phyloP scores from a whole-genome alignment of 2,329 filamentous ascomycete genomes.

The Diaporthe aspalathi region DNA sequence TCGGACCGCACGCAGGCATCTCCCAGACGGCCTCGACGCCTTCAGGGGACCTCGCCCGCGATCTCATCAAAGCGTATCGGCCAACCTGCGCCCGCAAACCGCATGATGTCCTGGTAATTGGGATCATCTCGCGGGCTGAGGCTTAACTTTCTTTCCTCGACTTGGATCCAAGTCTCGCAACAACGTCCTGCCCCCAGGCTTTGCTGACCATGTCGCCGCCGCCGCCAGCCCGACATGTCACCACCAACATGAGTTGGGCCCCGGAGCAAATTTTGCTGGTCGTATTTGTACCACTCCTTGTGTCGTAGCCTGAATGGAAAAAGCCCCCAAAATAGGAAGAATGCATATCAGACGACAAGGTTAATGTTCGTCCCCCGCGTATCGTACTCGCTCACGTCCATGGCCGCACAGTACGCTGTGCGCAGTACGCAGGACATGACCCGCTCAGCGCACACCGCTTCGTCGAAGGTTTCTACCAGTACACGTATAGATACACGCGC shows the following conservation, averaged over 20 bases:
- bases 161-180: constrained; percentile 1
- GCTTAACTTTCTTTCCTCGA: constrained; percentile 28
- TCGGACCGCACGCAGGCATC: constrained; percentile 22
- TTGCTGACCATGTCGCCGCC: neutral
- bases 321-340: neutral
- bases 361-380: neutral
- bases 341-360: constrained; percentile 6
- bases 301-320: constrained; percentile 2
- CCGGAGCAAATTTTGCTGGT: neutral
- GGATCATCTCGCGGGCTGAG: constrained; percentile 27
- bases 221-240: neutral
- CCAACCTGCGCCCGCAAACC: constrained; percentile 18
- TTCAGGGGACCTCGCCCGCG: constrained; percentile 3
- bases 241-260: neutral
- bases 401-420: constrained; percentile 23
- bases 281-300: neutral
- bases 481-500: constrained; percentile 8
- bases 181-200: neutral
- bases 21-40: constrained; percentile 22
- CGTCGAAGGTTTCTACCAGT: neutral
- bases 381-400: neutral
- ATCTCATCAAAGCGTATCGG: constrained; percentile 30
- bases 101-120: constrained; percentile 25
- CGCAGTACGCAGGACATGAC: constrained; percentile 8
- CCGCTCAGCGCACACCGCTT: constrained; percentile 16